A percentile compares a stretch with the other conserved stretches of the same genome.
Conservation (phyloP, 2,329 filamentous ascomycete species). For the Fusarium ramigenum region DNA sequence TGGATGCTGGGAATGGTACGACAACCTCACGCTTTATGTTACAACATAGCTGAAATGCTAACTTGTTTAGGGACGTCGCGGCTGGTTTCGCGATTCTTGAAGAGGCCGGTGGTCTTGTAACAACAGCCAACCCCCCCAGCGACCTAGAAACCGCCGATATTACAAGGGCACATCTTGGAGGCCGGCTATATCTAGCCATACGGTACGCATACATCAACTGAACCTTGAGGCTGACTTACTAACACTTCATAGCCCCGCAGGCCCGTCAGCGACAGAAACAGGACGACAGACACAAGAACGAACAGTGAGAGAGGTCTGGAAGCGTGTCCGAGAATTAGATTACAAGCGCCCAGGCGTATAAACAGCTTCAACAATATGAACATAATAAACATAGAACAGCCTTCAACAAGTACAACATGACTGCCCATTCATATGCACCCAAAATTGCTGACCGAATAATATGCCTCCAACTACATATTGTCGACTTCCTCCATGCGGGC, state of each 20-base stretch:
- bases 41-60: not conserved
- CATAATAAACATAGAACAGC: not conserved
- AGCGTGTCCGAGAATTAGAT: slow-evolving; percentile 70
- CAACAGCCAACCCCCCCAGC: slow-evolving; percentile 75
- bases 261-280: slow-evolving; percentile 67
- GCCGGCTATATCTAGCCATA: slow-evolving; percentile 76
- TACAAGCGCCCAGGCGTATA: slow-evolving; percentile 69
- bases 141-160: slow-evolving; percentile 65
- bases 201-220: slow-evolving; percentile 51
- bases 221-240: not conserved
- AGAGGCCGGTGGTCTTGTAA: slow-evolving; percentile 79
- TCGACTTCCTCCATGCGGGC: slow-evolving; percentile 75
- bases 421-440: not conserved
- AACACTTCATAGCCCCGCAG: slow-evolving; percentile 64
- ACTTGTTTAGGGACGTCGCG: slow-evolving; percentile 71
- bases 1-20: slow-evolving; percentile 80
- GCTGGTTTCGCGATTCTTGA: slow-evolving; percentile 77
- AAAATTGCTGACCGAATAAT: not conserved
- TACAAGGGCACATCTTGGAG: slow-evolving; percentile 69
- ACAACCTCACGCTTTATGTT: fast-evolving
- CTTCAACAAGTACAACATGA: too few species aligned
- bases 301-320: slow-evolving; percentile 77
- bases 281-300: slow-evolving; percentile 74
- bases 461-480: slow-evolving; percentile 13
- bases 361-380: not conserved